phyloP scores from a whole-genome alignment of 2,329 filamentous ascomycete species.

The Alternaria postmessia region DNA sequence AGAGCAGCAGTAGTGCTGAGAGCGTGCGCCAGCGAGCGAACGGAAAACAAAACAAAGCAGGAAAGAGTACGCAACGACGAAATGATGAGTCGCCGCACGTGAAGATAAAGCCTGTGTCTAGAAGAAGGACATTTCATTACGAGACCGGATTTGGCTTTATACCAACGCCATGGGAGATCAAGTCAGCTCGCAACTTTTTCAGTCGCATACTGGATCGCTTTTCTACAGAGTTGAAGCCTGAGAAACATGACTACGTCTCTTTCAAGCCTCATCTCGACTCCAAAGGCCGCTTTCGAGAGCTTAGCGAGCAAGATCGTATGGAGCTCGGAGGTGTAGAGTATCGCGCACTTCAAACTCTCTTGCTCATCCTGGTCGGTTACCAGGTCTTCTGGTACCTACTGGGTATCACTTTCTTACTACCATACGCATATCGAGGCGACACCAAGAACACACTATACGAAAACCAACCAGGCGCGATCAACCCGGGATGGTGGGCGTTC shows the following conservation, averaged over 20 bases:
- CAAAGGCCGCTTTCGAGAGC: constrained; percentile 41
- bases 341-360: constrained; percentile 58
- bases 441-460: constrained; percentile 52
- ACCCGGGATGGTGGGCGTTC: constrained; percentile 44
- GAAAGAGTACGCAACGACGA: constrained; percentile 3
- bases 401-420: constrained; percentile 58
- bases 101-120: constrained; percentile 22
- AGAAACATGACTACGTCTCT: constrained; percentile 41
- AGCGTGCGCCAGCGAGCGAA: constrained; percentile 13
- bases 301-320: constrained; percentile 54
- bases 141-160: constrained; percentile 39
- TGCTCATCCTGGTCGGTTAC: constrained; percentile 57
- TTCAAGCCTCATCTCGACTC: constrained; percentile 43
- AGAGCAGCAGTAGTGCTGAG: constrained; percentile 13
- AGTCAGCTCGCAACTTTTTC: constrained; percentile 33
- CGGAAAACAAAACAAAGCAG: neutral
- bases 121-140: constrained; percentile 34
- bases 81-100: constrained; percentile 7
- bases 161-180: constrained; percentile 44
- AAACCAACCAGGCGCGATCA: constrained; percentile 45
- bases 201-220: constrained; percentile 27
- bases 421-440: constrained; percentile 53
- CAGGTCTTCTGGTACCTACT: constrained; percentile 48
- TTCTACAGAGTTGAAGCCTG: constrained; percentile 29
- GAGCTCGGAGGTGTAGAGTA: constrained; percentile 63